A percentile compares a stretch with the other conserved stretches of the same genome.
These are phyloP conservation scores for Ascosphaera apis DNA, from an alignment of 2,329 filamentous ascomycete species.

Conservation along the genomic window DNA sequence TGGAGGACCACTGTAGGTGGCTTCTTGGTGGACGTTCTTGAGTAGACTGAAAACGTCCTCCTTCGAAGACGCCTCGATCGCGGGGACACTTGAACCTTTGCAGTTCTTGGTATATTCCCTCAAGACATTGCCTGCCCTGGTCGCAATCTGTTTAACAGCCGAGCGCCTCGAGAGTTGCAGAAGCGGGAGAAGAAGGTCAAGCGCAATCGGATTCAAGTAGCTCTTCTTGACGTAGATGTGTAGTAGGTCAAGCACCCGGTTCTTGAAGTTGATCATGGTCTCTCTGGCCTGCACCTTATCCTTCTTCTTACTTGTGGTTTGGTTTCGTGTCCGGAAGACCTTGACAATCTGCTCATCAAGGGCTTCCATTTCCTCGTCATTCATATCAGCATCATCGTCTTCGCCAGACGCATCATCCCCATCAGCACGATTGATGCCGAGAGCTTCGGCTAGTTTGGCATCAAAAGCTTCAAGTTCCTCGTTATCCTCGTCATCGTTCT, in stretches of 20 bases:
- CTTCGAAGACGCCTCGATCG: slow-evolving; percentile 15
- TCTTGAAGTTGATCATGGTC: slow-evolving; percentile 83
- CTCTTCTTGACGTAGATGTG: slow-evolving; percentile 67
- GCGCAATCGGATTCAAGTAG: slow-evolving; percentile 40
- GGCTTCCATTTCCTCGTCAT: slow-evolving; percentile 84
- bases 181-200: slow-evolving; percentile 51
- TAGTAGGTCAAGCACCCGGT: slow-evolving; percentile 70
- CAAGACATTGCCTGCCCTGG: slow-evolving; percentile 50
- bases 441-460: slow-evolving; percentile 48
- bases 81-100: slow-evolving; percentile 19
- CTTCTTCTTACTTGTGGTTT: slow-evolving; percentile 49
- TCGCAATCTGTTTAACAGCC: slow-evolving; percentile 48
- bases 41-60: slow-evolving; percentile 35
- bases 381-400: slow-evolving; percentile 56
- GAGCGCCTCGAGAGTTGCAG: slow-evolving; percentile 57
- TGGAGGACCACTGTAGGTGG: slow-evolving; percentile 32
- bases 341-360: slow-evolving; percentile 63
- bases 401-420: slow-evolving; percentile 36
- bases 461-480: slow-evolving; percentile 6
- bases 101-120: slow-evolving; percentile 46
- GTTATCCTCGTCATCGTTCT: slow-evolving; percentile 8
- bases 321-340: slow-evolving; percentile 59
- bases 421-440: slow-evolving; percentile 41
- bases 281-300: slow-evolving; percentile 73
- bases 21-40: slow-evolving; percentile 42